Evolutionary conservation across 352 stramenopile genomes (phyloP).

Genomic region (Lagenidium sp.): DNA sequence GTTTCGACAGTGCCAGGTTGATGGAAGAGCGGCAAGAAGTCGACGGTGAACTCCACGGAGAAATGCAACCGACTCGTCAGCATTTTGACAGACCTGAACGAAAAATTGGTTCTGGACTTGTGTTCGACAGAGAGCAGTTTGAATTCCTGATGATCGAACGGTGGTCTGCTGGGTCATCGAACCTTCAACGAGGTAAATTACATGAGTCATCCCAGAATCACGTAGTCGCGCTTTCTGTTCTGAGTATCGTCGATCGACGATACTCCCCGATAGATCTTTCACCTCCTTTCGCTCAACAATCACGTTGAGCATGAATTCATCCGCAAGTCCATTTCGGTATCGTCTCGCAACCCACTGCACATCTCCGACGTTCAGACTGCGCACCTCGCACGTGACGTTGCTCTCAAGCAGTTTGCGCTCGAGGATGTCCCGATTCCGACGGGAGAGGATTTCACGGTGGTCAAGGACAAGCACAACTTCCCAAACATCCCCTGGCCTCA

Average conservation of each 20-base stretch:
- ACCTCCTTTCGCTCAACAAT: conserved; percentile 83
- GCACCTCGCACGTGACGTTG: conserved; percentile 77
- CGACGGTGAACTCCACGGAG: conserved; percentile 53
- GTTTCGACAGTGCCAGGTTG: conserved; percentile 20
- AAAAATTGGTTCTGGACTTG: conserved; percentile 82
- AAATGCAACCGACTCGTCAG: conserved; percentile 73
- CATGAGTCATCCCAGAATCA: conserved; percentile 55
- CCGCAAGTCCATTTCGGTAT: conserved; percentile 11
- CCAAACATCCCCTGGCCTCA: too few relatives aligned
- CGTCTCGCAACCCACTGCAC: conserved; percentile 69
- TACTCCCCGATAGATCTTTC: conserved; percentile 68
- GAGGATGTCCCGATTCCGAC: conserved; percentile 59
- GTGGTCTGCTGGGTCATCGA: conserved; percentile 67
- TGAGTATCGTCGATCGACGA: conserved; percentile 71
- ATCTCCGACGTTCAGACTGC: conserved; percentile 63
- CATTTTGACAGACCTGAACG: conserved; percentile 64
- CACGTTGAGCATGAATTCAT: conserved; percentile 71
- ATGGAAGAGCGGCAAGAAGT: conserved; percentile 47
- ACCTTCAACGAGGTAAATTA: conserved; percentile 82
- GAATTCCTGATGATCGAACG: conserved; percentile 40
- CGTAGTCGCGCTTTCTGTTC: conserved; percentile 71
- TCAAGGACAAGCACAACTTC: conserved; percentile 77
- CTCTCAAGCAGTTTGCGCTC: conserved; percentile 73
- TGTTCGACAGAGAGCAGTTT: conserved; percentile 69
- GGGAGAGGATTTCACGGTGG: conserved; percentile 70